Conservation (phyloP, 73 alveolate species). For the Paramecium octaurelia region DNA sequence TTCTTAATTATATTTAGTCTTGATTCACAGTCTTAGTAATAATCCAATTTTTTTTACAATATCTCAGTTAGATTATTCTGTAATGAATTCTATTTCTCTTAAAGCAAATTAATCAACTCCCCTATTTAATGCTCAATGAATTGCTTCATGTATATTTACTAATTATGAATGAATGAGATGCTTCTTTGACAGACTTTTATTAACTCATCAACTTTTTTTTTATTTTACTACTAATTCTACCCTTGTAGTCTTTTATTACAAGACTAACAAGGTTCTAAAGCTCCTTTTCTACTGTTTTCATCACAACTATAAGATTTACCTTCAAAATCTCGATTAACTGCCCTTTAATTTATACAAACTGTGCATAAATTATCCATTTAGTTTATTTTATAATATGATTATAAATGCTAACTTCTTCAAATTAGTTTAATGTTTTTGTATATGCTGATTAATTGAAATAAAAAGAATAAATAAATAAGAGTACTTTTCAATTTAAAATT, state of each 20-base stretch:
- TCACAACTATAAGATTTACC: neutral
- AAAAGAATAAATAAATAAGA: no score
- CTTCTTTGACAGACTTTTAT: neutral
- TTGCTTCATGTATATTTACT: neutral
- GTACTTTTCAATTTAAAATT: no score
- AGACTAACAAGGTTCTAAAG: neutral
- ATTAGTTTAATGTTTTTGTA: no score
- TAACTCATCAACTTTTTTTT: neutral
- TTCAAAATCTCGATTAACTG: neutral
- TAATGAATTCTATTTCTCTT: neutral
- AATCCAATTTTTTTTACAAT: constrained; percentile 4
- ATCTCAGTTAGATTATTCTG: neutral
- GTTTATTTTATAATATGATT: neutral
- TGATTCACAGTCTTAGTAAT: neutral
- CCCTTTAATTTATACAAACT: neutral
- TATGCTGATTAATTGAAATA: no score
- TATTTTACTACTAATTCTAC: neutral
- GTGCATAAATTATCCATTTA: constrained; percentile 12
- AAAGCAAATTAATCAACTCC: neutral
- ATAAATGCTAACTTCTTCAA: no score
- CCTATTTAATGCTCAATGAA: neutral
- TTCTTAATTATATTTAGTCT: neutral
- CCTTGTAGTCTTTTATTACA: neutral
- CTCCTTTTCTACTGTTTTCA: neutral
- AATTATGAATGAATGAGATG: neutral